phyloP scores from a whole-genome alignment of 495 filamentous ascomycete species.

The Staphylotrichum longicolle region DNA sequence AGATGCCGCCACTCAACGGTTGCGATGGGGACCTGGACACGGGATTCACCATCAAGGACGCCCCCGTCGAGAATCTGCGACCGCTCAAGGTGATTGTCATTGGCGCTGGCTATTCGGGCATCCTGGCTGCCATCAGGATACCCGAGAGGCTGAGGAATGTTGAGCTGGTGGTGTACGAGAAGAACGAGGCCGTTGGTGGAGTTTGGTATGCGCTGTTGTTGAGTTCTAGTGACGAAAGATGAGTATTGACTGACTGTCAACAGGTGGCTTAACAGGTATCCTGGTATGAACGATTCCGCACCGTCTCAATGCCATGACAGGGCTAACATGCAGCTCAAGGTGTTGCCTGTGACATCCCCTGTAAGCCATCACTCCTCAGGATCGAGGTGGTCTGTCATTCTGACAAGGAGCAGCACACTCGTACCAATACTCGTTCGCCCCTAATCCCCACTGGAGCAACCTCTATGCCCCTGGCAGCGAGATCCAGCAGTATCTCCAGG shows the following conservation, averaged over 20 bases:
- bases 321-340: constrained; percentile 26
- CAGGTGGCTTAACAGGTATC: constrained; percentile 46
- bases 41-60: constrained; percentile 39
- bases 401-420: constrained; percentile 37
- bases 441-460: constrained; percentile 61
- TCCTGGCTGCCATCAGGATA: constrained; percentile 45
- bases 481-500: constrained; percentile 58
- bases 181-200: constrained; percentile 42
- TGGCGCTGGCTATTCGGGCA: constrained; percentile 52
- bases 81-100: constrained; percentile 49
- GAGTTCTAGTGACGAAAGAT: not conserved
- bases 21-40: not conserved
- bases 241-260: no score
- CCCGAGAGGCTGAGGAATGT: constrained; percentile 44
- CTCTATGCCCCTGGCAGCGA: constrained; percentile 65
- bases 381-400: not conserved
- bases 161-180: constrained; percentile 46
- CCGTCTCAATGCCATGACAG: not conserved
- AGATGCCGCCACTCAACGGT: constrained; percentile 1
- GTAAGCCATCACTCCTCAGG: constrained; percentile 21
- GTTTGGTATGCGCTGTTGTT: constrained; percentile 35
- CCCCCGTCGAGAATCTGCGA: constrained; percentile 44
- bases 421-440: constrained; percentile 68
- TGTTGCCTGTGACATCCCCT: constrained; percentile 46
- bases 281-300: constrained; percentile 29